Percentiles rank a stretch among this genome's conserved stretches.
Evolutionary conservation across 306 rosid species (phyloP).

Genomic region (Vicia villosa): DNA sequence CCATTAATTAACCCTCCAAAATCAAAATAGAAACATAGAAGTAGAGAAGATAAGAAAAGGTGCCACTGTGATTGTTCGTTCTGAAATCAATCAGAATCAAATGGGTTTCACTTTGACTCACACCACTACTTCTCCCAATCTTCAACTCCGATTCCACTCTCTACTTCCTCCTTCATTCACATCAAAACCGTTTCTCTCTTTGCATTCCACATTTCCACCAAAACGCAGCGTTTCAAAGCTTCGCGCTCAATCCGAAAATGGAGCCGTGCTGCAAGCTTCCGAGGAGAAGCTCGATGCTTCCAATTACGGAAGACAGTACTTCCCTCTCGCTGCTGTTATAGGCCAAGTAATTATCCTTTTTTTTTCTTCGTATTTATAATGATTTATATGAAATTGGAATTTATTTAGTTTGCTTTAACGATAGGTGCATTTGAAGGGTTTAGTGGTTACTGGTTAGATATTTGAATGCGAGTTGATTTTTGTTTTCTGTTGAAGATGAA

Average conservation of each 20-base stretch:
- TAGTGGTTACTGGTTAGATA: not conserved
- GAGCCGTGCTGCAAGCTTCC: constrained; percentile 45
- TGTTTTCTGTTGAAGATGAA: constrained; percentile 19
- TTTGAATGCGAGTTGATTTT: not conserved
- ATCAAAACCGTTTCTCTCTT: constrained; percentile 28
- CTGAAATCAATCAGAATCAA: not conserved
- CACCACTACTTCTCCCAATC: not conserved
- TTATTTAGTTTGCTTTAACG: not conserved
- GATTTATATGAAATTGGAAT: no score
- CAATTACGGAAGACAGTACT: constrained; percentile 71
- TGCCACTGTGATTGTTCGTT: not conserved
- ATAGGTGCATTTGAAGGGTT: no score
- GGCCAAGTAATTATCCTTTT: constrained; percentile 70
- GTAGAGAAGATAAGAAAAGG: constrained; percentile 26
- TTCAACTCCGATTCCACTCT: constrained; percentile 31
- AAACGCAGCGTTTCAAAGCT: constrained; percentile 32
- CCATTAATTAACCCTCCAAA: not conserved
- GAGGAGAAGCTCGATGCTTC: constrained; percentile 41
- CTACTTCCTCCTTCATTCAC: constrained; percentile 28
- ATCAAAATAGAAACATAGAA: not conserved
- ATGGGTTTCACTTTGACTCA: constrained; percentile 44
- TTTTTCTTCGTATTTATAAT: not conserved
- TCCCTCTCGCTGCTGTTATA: constrained; percentile 95
- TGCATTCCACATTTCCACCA: not conserved
- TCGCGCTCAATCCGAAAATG: constrained; percentile 64